Conservation (phyloP, 1,284 basidiomycete species). For the Ustilago vetiveriae region DNA sequence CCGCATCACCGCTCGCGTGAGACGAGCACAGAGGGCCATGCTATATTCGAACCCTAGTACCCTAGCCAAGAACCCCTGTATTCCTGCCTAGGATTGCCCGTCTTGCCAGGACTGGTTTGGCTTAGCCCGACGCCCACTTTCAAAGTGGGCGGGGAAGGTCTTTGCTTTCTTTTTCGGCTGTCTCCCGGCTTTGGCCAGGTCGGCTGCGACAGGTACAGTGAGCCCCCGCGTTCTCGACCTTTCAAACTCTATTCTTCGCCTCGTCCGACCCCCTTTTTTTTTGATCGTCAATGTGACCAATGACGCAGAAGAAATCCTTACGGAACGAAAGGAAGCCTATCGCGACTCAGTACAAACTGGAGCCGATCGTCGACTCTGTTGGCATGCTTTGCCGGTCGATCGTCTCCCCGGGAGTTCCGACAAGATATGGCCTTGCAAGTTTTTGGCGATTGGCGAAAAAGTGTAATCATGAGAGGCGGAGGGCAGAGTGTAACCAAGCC, state of each 20-base stretch:
- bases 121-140: conserved; percentile 23
- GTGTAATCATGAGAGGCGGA: too few relatives aligned
- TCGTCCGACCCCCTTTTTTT: too few relatives aligned
- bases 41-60: too few relatives aligned
- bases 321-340: too few relatives aligned
- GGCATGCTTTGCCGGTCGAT: background rate
- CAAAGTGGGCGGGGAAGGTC: conserved; percentile 15
- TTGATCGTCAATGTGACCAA: background rate
- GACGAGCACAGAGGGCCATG: conserved; percentile 7
- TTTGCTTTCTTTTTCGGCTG: conserved; percentile 4
- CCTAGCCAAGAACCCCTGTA: background rate
- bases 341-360: conserved; percentile 1
- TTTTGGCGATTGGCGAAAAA: too few relatives aligned
- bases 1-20: conserved; percentile 24
- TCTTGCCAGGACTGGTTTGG: conserved; percentile 13
- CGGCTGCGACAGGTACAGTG: too few relatives aligned
- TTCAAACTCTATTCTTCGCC: conserved; percentile 1
- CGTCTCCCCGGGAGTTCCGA: too few relatives aligned
- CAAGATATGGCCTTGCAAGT: too few relatives aligned
- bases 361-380: too few relatives aligned
- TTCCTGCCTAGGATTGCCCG: conserved; percentile 8
- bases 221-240: background rate
- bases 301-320: conserved; percentile 2
- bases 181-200: conserved; percentile 5
- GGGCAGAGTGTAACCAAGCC: background rate